Conservation (phyloP, 495 filamentous ascomycete genomes). For the Rhypophila decipiens region DNA sequence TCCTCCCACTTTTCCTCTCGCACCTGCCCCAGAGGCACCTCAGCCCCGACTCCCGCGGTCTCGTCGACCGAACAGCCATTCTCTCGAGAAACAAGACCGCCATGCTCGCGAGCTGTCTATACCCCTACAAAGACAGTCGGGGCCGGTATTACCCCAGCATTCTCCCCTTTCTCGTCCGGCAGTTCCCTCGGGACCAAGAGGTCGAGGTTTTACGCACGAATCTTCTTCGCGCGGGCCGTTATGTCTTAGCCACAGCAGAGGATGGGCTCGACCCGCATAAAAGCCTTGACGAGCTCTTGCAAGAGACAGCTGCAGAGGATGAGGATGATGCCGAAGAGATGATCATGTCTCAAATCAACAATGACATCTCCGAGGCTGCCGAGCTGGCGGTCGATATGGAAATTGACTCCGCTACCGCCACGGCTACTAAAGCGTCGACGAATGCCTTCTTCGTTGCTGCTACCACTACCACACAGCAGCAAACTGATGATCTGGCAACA, state of each 20-base stretch:
- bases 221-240: constrained; percentile 30
- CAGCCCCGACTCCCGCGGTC: constrained; percentile 54
- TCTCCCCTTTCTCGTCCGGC: constrained; percentile 64
- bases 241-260: constrained; percentile 17
- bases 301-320: constrained; percentile 12
- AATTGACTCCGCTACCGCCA: constrained; percentile 5
- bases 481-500: constrained; percentile 2
- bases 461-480: not conserved
- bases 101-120: constrained; percentile 73
- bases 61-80: constrained; percentile 74
- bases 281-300: constrained; percentile 4
- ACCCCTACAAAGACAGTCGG: constrained; percentile 57
- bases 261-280: constrained; percentile 19
- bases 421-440: not conserved
- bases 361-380: constrained; percentile 2
- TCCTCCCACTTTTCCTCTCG: constrained; percentile 57
- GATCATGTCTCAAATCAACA: too few species aligned
- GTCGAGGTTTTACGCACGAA: constrained; percentile 61
- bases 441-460: not conserved
- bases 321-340: not conserved
- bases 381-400: constrained; percentile 8
- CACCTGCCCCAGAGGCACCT: constrained; percentile 56
- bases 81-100: constrained; percentile 56
- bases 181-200: constrained; percentile 50
- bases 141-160: constrained; percentile 60